These are phyloP conservation scores for Monilinia aucupariae DNA, from an alignment of 2,329 filamentous ascomycete species.

Conservation along the genomic window DNA sequence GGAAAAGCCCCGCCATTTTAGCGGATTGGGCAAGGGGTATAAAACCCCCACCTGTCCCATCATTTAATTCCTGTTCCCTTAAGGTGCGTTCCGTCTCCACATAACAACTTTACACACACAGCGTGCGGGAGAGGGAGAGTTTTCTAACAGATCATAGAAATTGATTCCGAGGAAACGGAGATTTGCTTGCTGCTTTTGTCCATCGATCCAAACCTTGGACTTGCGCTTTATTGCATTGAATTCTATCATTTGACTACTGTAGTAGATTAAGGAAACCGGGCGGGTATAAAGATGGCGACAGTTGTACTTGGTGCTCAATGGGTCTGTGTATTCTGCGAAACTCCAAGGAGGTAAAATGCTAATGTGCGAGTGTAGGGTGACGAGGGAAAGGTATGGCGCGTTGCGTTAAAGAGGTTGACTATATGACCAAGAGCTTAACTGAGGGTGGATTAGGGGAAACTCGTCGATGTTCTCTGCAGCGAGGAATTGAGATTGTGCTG, in stretches of 20 bases:
- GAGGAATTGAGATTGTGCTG: constrained; percentile 15
- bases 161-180: neutral
- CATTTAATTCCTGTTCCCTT: constrained; percentile 17
- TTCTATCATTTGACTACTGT: neutral
- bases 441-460: constrained; percentile 46
- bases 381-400: constrained; percentile 15
- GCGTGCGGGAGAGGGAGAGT: constrained; percentile 6
- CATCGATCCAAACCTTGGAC: neutral
- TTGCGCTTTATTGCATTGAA: neutral
- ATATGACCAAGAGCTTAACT: neutral
- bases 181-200: neutral
- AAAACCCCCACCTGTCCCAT: constrained; percentile 11
- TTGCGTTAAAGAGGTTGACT: neutral
- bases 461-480: constrained; percentile 44
- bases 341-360: constrained; percentile 9
- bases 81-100: constrained; percentile 17
- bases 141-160: constrained; percentile 13
- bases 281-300: constrained; percentile 37
- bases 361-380: constrained; percentile 12
- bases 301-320: constrained; percentile 53
- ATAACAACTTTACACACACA: constrained; percentile 16
- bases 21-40: neutral
- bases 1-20: constrained; percentile 12
- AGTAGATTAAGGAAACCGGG: constrained; percentile 24
- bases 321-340: constrained; percentile 41